Conservation (phyloP, 371 early-diverging fungal genomes). For the Batkoa obscura region DNA sequence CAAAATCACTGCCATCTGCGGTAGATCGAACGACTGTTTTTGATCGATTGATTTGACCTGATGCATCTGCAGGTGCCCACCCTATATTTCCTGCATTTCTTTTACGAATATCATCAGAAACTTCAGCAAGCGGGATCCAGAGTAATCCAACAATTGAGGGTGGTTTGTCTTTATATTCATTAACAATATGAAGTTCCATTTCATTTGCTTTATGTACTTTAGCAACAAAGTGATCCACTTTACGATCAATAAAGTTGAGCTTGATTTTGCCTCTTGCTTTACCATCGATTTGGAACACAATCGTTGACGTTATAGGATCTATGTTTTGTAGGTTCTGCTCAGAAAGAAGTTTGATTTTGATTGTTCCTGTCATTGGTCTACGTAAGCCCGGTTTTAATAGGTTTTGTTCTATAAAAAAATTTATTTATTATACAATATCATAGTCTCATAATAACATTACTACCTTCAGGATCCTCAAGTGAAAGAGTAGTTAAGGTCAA, state of each 20-base stretch:
- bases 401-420: background rate
- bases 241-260: conserved; percentile 39
- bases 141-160: conserved; percentile 50
- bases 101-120: conserved; percentile 52
- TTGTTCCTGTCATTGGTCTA: conserved; percentile 48
- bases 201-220: conserved; percentile 77
- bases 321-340: conserved; percentile 45
- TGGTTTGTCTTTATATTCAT: conserved; percentile 27
- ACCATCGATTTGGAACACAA: conserved; percentile 64
- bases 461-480: no score
- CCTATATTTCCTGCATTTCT: conserved; percentile 19
- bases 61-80: background rate
- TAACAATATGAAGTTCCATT: conserved; percentile 67
- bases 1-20: conserved; percentile 12
- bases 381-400: conserved; percentile 34
- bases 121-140: conserved; percentile 63
- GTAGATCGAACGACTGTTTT: conserved; percentile 3
- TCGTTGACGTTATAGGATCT: conserved; percentile 29
- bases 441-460: background rate
- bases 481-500: background rate
- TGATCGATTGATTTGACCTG: background rate
- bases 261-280: conserved; percentile 46
- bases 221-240: conserved; percentile 69
- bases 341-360: conserved; percentile 39
- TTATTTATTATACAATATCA: no score